Percentiles rank a stretch among this genome's conserved stretches.
phyloP scores from a whole-genome alignment of 148 eudicot species.

The Rhododendron ovatum region DNA sequence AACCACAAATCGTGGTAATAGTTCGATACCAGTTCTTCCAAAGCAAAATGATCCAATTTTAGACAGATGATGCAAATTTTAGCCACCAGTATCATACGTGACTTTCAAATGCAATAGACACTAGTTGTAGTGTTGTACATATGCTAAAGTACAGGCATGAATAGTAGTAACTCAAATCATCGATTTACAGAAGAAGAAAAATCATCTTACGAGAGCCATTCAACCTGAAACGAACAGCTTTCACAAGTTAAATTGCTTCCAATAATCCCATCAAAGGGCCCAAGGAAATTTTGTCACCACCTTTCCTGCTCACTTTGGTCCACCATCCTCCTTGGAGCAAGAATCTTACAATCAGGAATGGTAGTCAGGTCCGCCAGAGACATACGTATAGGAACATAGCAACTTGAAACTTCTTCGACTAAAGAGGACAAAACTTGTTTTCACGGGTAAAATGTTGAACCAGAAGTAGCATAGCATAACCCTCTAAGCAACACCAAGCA shows the following conservation, averaged over 20 bases:
- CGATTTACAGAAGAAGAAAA: not conserved
- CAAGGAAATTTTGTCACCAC: constrained; percentile 62
- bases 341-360: constrained; percentile 43
- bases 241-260: constrained; percentile 67
- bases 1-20: not conserved
- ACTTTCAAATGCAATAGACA: not conserved
- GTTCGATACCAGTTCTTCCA: not conserved
- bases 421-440: not conserved
- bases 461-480: not conserved
- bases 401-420: constrained; percentile 47
- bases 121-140: not conserved
- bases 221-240: constrained; percentile 88
- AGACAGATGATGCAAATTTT: not conserved
- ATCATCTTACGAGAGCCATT: constrained; percentile 27
- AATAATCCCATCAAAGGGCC: constrained; percentile 85
- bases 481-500: not conserved
- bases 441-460: not conserved
- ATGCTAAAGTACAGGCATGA: not conserved
- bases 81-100: not conserved
- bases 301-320: constrained; percentile 45
- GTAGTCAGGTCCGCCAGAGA: constrained; percentile 56
- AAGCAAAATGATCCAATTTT: constrained; percentile 2
- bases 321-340: constrained; percentile 23
- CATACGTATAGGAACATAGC: constrained; percentile 37
- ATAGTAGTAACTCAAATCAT: not conserved